Evolutionary conservation across 148 eudicot genomes (phyloP), one percentile per base, ranked within the genome.

Genomic region (Vaccinium myrtillus): DNA sequence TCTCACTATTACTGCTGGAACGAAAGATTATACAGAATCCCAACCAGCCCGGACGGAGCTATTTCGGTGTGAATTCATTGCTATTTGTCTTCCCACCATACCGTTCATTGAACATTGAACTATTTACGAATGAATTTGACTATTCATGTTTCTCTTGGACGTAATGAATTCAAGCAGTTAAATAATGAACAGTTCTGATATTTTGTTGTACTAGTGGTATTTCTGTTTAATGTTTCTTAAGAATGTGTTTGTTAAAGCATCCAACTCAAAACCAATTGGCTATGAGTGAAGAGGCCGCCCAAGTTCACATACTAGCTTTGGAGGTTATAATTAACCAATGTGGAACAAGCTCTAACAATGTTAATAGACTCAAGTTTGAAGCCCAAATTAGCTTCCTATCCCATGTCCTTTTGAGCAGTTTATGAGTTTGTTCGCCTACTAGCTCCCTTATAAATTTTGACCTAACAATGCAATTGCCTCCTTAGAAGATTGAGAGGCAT

Each of bases 1-100:
- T 89, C 98, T 97, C 87, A 97, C 99, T 18, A 90, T 97, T 30
- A 97, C 95, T 83, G 94, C 99, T 80, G 98, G 93, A 56, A 83
- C 98, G 78, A 89, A 90, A 89, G 90, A 91, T 53, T 97, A 94
- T 69, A 77, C 83, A 76, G 99, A 97, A 92, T 86, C 27, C 78
- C 85, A 88, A 74, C 98, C 99, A n/a, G 74, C 91, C 83, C 69
- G 95, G 71, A 95, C 98, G 43, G 98, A 97, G 87, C 87, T 95
- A 79, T 97, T 97, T 83, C 89, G 98, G 99, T 95, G 91, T 18
- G 53, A 78, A n/a, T 51, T 54, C 30, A 18, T 65, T 85, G 16
- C 69, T 36, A n/a, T 70, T 53, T 23, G n/a, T 85, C 58, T 70
- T 65, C 30, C 23, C 23, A 71, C 21, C n/a, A 23, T 55, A 79